Base-by-base conservation (phyloP, 2,329 filamentous ascomycete genomes). In the Cordyceps pruinosa region DNA sequence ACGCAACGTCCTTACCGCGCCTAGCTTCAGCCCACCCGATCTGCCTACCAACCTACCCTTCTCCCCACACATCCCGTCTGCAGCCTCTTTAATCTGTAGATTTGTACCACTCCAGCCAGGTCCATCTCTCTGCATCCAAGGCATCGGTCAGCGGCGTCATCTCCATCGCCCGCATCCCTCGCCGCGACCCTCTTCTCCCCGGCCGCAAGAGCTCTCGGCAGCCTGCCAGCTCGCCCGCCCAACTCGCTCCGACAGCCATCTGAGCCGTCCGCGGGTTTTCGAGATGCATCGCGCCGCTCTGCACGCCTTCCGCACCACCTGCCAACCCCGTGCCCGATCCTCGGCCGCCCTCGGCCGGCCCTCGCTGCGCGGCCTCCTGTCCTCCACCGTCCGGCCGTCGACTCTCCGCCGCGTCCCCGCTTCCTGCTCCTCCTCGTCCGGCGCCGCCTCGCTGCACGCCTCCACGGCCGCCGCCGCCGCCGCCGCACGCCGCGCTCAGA, bases 221-320 rank as follows among this genome's bases (percentile, higher is more conserved):
- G 41, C 42, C 37, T n/a, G n/a, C 5, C 39, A 4, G 41, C 35
- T 19, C 44, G 4, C 21, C 13, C 19, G 23, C 21, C 19, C 30
- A 6, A 5, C 32, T 32, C 28, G 15, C 28, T 19, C 59, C 41
- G 53, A 50, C 61, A 59, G 66, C 76, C 76, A 30, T 39, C 34
- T 13, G 44, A 45, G 25, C 42, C 17, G n/a, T n/a, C n/a, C n/a
- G n/a, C n/a, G 17, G 34, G 23, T 34, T 23, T 26, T 42, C 45
- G 54, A 41, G 76, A 92, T 92, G 88, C 87, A 87, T 83, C 87
- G 86, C 75, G 86, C 82, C 73, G 82, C 83, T 64, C 73, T 85
- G 62, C 82, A 83, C 77, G 83, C 82, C 67, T 76, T 88, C 71
- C 83, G 87, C 77, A 84, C 85, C 68, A 83, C 83, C 66, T 82